These are phyloP conservation scores for Coemansia sp. DNA, from an alignment of 192 early-diverging fungal genomes.

Conservation along the genomic window DNA sequence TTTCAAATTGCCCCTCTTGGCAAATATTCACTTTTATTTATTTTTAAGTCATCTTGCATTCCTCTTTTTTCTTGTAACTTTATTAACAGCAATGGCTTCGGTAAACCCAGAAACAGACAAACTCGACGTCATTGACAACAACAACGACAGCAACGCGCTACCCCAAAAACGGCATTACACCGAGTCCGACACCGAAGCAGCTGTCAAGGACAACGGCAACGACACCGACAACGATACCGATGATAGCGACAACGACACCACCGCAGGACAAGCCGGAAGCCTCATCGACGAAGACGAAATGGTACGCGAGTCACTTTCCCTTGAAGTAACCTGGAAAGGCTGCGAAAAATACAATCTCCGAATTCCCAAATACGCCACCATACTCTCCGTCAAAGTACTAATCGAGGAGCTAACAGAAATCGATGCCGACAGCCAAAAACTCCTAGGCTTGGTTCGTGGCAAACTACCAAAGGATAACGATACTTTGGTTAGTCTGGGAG, in stretches of 20 bases:
- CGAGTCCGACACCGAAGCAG: not conserved
- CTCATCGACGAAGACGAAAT: conserved; percentile 27
- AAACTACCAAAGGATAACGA: conserved; percentile 56
- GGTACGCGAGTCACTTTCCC: conserved; percentile 32
- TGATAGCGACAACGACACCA: not conserved
- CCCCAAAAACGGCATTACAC: not conserved
- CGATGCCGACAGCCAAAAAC: conserved; percentile 63
- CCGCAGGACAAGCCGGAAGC: not conserved
- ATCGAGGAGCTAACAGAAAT: conserved; percentile 67
- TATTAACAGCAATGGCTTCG: too few species aligned
- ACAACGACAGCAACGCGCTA: not conserved
- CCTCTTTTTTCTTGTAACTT: too few species aligned
- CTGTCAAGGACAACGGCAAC: too few species aligned
- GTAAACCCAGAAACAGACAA: too few species aligned
- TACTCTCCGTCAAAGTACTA: conserved; percentile 42
- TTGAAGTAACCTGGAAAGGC: conserved; percentile 38
- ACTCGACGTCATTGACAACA: too few species aligned
- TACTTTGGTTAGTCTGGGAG: conserved; percentile 29
- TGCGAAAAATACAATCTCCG: conserved; percentile 29
- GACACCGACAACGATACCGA: not conserved
- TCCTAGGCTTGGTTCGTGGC: conserved; percentile 69
- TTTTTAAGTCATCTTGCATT: too few species aligned
- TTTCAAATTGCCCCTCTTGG: not conserved
- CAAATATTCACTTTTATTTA: too few species aligned
- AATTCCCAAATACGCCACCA: conserved; percentile 42